Base-by-base conservation (phyloP, 345 rosid species). In the Erucastrum elatum region DNA sequence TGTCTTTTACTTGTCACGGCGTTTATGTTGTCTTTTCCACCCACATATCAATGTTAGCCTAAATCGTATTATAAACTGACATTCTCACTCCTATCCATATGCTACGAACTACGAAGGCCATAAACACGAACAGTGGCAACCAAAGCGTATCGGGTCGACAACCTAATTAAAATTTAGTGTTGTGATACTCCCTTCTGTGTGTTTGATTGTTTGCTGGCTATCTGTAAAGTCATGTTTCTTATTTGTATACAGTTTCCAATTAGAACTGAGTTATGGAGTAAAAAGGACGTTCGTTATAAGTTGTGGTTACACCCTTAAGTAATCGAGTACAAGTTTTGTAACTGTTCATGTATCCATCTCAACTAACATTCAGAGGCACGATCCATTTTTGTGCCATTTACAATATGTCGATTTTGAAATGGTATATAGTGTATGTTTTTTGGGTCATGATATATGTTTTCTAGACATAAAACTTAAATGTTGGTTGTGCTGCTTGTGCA, bases 311-410 rank as follows among this genome's bases (percentile, higher is more conserved):
- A n/a, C 25, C 5, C 27, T 3, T 59, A 39, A 61, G 29, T 60
- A 62, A 61, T 5, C 10, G 10, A 49, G 46, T 58, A 75, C 31
- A n/a, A 55, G 41, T 29, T 26, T 66, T 8, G 51, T 26, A 60
- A 76, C 12, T 68, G 39, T 33, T 69, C 51, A 33, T 68, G 63
- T 31, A 25, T 25, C 46, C 10, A 76, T 66, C 66, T 39, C 67
- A 66, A 25, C 70, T 77, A 77, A 34, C 31, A 77, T 33, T 77
- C 56, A 59, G 62, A 58, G 31, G n/a, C 73, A 75, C 53, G 46
- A 13, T 13, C 56, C 44, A 10, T 16, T 70, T 53, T 37, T 77
- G 27, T 77, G 33, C 46, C 75, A 12, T 71, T 33, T n/a, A 61
- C 81, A 55, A 64, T 64, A 35, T 33, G 64, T 21, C 29, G 63